These are phyloP conservation scores for Gypsophila paniculata DNA, from an alignment of 179 eudicot genomes.

Conservation along the genomic window DNA sequence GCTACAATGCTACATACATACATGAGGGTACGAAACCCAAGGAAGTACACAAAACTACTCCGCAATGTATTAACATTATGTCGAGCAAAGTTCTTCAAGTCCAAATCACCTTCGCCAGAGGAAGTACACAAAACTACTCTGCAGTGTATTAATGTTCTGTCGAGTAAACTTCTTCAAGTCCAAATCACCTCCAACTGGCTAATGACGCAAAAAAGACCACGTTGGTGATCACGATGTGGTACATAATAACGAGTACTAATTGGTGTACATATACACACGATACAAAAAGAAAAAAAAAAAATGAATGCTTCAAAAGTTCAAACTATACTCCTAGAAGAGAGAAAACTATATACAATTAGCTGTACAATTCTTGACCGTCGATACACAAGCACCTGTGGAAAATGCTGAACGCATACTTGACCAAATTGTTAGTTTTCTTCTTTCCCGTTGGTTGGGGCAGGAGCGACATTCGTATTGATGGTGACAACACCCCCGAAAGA, in stretches of 20 bases:
- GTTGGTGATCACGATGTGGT: neutral
- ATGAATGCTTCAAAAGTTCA: constrained; percentile 1
- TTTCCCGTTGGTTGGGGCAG: neutral
- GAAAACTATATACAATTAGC: constrained; percentile 28
- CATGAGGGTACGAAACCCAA: no score
- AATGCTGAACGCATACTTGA: neutral
- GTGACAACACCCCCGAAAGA: neutral
- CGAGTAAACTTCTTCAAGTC: neutral
- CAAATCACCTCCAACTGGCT: neutral
- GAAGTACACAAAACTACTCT: neutral
- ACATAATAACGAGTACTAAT: neutral
- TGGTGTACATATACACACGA: neutral
- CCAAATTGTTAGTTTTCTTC: neutral
- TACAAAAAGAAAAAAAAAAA: constrained; percentile 10
- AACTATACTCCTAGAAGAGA: constrained; percentile 14
- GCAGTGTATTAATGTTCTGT: no score
- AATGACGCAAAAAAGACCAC: neutral
- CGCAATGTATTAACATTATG: no score
- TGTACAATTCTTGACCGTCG: constrained; percentile 24
- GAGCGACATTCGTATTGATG: neutral
- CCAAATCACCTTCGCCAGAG: neutral
- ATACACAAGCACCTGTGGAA: neutral
- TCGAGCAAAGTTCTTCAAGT: neutral
- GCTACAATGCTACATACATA: no score
- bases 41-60: neutral